Base-by-base conservation (phyloP, 192 early-diverging fungal species). In the Backusella macrospora region DNA sequence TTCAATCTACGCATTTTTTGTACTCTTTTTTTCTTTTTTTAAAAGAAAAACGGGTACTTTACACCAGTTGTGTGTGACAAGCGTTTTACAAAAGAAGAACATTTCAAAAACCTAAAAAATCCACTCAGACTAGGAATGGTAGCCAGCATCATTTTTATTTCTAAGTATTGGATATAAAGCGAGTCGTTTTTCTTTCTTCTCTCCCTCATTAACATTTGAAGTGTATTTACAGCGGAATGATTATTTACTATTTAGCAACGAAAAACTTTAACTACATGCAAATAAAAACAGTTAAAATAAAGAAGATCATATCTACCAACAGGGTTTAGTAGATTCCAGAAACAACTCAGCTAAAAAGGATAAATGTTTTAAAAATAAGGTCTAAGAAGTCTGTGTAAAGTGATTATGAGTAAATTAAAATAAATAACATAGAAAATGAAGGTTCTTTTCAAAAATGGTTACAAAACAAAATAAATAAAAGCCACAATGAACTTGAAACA, bases 91-190 rank as follows among this genome's bases (percentile, higher is more conserved):
- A 49, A 49, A n/a, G 8, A 1, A 21, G 18, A 49, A n/a, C 18
- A 49, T 49, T 49, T 49, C n/a, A 49, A 49, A 52, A 52, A 52
- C 48, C 48, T 23, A 48, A 48, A 47, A 48, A 52, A 52, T 18
- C 18, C 49, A 52, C 49, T n/a, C 49, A 52, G 16, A 52, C 49
- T 52, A 52, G 18, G 18, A 52, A 52, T 18, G 10, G 18, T 52
- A 8, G n/a, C 49, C 49, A 52, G 49, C 49, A 52, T 52, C 49
- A 52, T 52, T 23, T 3, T 52, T 52, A 52, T 52, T 52, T 52
- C 18, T 52, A 52, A n/a, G n/a, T 18, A 18, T 23, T 52, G n/a
- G 49, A 9, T 52, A 21, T 52, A 52, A 52, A 7, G 42, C 42
- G 10, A 43, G 10, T 43, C 42, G 10, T 18, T 6, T 52, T 18